Evolutionary conservation across 164 flowering plant genomes (phyloP).

Genomic region (Magnolia sinica): DNA sequence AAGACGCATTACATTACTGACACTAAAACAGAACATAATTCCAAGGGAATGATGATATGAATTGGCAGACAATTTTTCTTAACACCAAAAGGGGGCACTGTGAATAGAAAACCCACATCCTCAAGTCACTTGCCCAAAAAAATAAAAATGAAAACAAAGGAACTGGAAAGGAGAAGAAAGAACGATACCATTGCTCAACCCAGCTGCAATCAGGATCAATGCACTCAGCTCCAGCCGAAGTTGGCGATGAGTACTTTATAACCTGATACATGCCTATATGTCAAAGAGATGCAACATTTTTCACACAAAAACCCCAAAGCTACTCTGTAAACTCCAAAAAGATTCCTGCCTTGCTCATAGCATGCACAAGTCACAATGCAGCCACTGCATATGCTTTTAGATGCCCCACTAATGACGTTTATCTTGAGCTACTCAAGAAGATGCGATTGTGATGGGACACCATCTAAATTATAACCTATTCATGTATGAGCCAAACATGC

Average conservation of each 20-base stretch:
- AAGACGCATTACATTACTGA: background rate
- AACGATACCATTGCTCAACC: slow-evolving; percentile 86
- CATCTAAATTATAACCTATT: background rate
- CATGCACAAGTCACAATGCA: background rate
- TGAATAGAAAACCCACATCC: background rate
- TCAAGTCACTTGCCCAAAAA: background rate
- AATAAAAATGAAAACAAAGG: background rate
- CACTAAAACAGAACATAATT: background rate
- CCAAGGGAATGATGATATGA: background rate
- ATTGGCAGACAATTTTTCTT: background rate
- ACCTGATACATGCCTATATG: slow-evolving; percentile 38
- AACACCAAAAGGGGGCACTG: background rate
- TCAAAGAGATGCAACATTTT: background rate
- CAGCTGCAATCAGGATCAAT: slow-evolving; percentile 84
- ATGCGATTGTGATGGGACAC: background rate
- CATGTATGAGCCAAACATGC: background rate
- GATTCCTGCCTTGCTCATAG: background rate
- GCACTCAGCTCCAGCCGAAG: slow-evolving; percentile 96
- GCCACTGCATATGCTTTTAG: background rate
- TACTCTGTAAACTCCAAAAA: background rate
- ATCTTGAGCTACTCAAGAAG: background rate
- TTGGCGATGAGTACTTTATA: slow-evolving; percentile 70
- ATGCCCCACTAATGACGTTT: background rate
- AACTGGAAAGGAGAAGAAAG: background rate
- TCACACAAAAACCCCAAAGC: background rate